Evolutionary conservation across 1,284 basidiomycete species (phyloP), one percentile per base, ranked within the genome.

Genomic region (Papiliotrema laurentii): DNA sequence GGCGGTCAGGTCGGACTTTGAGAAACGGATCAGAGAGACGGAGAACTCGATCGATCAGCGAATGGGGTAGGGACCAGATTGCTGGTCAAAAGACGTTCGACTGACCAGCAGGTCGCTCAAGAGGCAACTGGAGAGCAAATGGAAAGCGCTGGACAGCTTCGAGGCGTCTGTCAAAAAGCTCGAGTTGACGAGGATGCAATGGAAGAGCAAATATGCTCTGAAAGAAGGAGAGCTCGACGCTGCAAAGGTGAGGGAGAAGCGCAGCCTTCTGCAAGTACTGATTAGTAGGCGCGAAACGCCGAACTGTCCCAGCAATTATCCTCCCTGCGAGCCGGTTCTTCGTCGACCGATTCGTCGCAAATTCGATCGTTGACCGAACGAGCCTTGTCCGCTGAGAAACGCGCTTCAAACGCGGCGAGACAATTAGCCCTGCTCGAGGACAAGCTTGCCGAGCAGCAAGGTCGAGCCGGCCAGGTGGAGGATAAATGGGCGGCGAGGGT

Each of bases 121-220:
- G 67, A 86, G 86, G 60, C 89, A 93, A 65, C 80, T 97, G 35
- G 94, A 97, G 55, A 73, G 79, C 39, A 83, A 90, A 52, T 92
- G 91, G 87, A 85, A 84, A 56, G 89, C 94, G 69, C 81, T 98
- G 49, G 94, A 98, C 75, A 87, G 86, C 64, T 93, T 97, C 62
- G 94, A 98, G 73, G 76, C 78, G 13, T 85, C 87, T 43, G 80
- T 97, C 49, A 94, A 89, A 78, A 80, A 81, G 19, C 84, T 89
- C 52, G 83, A 85, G 1, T 87, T 94, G 50, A 82, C 83, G 24
- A 92, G 93, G 69, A 76, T 81, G n/a, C 78, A 82, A 27, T 97
- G 92, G 92, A 82, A 90, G 56, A 81, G 83, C 57, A 89, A 91
- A 72, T 78, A 90, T 35, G 79, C 80, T 18, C 73, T 81, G 19